Conservation (phyloP, 2,329 filamentous ascomycete genomes). For the Pyrenochaeta sp. region DNA sequence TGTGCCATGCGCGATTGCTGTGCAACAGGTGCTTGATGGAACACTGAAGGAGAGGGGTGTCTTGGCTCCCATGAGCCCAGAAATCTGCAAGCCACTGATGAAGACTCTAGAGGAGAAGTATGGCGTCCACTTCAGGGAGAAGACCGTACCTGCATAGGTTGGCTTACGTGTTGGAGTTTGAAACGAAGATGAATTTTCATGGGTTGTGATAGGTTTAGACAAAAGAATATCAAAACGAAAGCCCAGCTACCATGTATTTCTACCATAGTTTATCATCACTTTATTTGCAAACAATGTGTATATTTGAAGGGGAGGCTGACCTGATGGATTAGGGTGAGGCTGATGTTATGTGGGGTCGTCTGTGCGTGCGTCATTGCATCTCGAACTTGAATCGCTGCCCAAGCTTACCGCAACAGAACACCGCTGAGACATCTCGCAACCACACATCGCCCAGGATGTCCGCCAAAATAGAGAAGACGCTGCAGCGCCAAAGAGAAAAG, state of each 20-base stretch:
- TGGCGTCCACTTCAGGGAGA: slow-evolving; percentile 76
- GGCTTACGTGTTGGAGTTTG: background rate
- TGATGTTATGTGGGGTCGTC: background rate
- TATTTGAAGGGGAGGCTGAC: too few relatives aligned
- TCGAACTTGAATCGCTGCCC: background rate
- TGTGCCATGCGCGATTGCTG: slow-evolving; percentile 77
- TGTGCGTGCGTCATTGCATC: slow-evolving; percentile 1
- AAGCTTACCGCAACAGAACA: background rate
- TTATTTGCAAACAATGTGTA: too few relatives aligned
- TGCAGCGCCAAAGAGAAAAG: slow-evolving; percentile 81
- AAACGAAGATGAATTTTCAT: slow-evolving; percentile 14
- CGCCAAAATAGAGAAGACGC: slow-evolving; percentile 73
- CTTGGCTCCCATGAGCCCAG: slow-evolving; percentile 77
- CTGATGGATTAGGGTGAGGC: background rate
- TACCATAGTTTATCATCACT: background rate
- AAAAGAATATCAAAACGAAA: slow-evolving; percentile 20
- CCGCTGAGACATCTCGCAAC: background rate
- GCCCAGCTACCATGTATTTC: background rate
- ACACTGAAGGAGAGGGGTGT: slow-evolving; percentile 77
- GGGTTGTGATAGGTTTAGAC: slow-evolving; percentile 19
- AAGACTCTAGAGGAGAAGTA: slow-evolving; percentile 81
- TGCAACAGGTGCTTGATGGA: slow-evolving; percentile 78
- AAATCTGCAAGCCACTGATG: slow-evolving; percentile 77
- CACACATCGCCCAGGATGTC: slow-evolving; percentile 23
- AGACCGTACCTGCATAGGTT: slow-evolving; percentile 56